Percentiles rank a stretch among this genome's conserved stretches.
Conservation (phyloP, 345 rosid genomes). For the Salix dunnii region DNA sequence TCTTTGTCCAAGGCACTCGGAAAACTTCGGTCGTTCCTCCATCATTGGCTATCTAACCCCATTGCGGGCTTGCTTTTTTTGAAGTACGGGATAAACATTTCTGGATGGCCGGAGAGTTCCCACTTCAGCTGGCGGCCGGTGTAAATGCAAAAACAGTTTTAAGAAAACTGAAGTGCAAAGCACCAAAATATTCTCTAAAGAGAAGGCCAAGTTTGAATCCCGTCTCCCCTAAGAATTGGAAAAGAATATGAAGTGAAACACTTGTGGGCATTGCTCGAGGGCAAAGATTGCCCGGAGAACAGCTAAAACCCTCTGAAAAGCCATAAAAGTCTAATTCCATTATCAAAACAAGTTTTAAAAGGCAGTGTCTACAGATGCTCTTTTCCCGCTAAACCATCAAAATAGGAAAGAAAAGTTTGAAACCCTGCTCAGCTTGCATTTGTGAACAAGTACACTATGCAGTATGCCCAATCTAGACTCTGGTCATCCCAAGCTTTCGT, state of each 20-base stretch:
- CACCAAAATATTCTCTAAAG: not conserved
- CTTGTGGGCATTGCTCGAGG: not conserved
- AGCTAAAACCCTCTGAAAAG: not conserved
- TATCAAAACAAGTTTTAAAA: not conserved
- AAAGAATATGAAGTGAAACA: not conserved
- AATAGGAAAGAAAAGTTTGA: not conserved
- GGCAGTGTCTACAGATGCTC: constrained; percentile 1
- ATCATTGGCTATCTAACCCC: too few species aligned
- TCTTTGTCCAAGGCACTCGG: not conserved
- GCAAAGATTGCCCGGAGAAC: not conserved
- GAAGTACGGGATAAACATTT: not conserved
- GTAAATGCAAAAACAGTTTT: not conserved
- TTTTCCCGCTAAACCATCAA: not conserved
- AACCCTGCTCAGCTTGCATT: not conserved
- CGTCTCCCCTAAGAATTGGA: not conserved
- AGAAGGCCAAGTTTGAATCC: not conserved
- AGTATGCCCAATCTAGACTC: constrained; percentile 41
- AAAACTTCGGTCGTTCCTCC: not conserved
- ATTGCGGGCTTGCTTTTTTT: not conserved
- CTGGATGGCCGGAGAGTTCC: not conserved
- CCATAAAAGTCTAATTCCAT: not conserved
- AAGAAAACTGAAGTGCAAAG: not conserved
- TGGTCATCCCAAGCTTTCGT: constrained; percentile 55
- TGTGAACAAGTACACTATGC: not conserved
- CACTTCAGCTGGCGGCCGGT: not conserved